phyloP scores from a whole-genome alignment of 371 early-diverging fungal genomes.

The Blastocladiella emersonii region DNA sequence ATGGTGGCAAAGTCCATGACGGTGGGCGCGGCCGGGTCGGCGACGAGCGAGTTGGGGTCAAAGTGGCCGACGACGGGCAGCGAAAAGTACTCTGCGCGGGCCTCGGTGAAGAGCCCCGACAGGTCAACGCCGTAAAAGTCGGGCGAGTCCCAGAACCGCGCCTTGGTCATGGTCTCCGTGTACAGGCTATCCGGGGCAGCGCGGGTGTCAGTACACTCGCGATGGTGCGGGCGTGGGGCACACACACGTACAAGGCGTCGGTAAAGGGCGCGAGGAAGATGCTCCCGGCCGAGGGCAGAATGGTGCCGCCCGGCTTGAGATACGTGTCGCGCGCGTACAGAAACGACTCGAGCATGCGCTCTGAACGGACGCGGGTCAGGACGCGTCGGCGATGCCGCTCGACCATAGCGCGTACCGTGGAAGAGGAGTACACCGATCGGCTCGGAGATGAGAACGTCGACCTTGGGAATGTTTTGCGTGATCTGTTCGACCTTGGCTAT shows the following conservation, averaged over 20 bases:
- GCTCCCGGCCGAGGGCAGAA: slow-evolving; percentile 77
- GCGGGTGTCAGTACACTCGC: too few species aligned
- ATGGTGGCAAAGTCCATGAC: slow-evolving; percentile 77
- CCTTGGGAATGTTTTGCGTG: slow-evolving; percentile 48
- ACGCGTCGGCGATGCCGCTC: not conserved
- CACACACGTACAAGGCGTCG: slow-evolving; percentile 25
- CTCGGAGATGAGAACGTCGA: slow-evolving; percentile 90
- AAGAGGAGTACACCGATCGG: slow-evolving; percentile 92
- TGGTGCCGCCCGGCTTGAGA: slow-evolving; percentile 80
- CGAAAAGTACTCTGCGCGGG: slow-evolving; percentile 75
- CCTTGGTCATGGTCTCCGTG: slow-evolving; percentile 86
- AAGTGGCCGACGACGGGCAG: slow-evolving; percentile 75
- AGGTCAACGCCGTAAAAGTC: slow-evolving; percentile 90
- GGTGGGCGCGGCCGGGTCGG: slow-evolving; percentile 35
- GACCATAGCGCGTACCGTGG: slow-evolving; percentile 44
- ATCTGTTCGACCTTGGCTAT: slow-evolving; percentile 76
- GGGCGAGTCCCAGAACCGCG: slow-evolving; percentile 71
- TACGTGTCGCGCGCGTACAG: slow-evolving; percentile 76
- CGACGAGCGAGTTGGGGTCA: slow-evolving; percentile 68
- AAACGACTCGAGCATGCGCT: slow-evolving; percentile 53
- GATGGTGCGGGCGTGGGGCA: not conserved
- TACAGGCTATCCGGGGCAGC: slow-evolving; percentile 39
- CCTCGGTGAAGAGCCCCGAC: slow-evolving; percentile 60
- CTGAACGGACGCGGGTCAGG: not conserved
- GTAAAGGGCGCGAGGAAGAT: slow-evolving; percentile 81